Conservation (phyloP, 192 early-diverging fungal species). For the Phlyctochytrium arcticum region DNA sequence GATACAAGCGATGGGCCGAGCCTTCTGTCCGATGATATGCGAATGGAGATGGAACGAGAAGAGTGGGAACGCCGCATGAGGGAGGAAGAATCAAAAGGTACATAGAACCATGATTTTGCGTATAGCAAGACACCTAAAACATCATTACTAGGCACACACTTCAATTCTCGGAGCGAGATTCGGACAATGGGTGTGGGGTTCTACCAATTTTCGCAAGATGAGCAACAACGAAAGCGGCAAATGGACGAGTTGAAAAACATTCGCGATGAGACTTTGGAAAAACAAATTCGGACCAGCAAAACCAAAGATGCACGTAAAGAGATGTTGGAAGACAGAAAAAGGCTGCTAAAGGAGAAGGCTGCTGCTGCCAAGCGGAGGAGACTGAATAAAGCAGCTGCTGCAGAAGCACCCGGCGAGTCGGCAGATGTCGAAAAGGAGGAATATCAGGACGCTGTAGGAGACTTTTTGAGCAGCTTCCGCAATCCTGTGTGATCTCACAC, state of each 20-base stretch:
- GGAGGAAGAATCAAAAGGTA: too few relatives aligned
- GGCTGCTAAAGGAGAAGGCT: conserved; percentile 24
- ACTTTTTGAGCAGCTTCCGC: neutral
- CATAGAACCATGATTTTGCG: neutral
- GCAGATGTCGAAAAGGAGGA: neutral
- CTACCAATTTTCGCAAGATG: conserved; percentile 65
- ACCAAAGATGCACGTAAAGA: conserved; percentile 23
- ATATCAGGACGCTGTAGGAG: neutral
- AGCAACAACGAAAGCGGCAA: conserved; percentile 55
- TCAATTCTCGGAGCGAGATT: conserved; percentile 48
- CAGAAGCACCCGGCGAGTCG: neutral
- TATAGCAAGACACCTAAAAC: neutral
- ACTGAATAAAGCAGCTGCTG: neutral
- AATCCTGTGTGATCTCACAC: too few relatives aligned
- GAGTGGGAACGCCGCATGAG: too few relatives aligned
- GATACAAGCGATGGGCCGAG: neutral
- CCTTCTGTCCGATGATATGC: conserved; percentile 35
- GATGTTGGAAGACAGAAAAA: conserved; percentile 33
- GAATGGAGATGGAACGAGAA: conserved; percentile 24
- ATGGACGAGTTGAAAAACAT: conserved; percentile 56
- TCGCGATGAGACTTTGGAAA: conserved; percentile 39
- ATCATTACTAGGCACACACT: conserved; percentile 26
- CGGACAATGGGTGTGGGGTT: conserved; percentile 66
- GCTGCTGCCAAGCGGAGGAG: conserved; percentile 14
- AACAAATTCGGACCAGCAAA: conserved; percentile 1